Base-by-base conservation (phyloP, 805 yeast species). In the Candida tibetensis region DNA sequence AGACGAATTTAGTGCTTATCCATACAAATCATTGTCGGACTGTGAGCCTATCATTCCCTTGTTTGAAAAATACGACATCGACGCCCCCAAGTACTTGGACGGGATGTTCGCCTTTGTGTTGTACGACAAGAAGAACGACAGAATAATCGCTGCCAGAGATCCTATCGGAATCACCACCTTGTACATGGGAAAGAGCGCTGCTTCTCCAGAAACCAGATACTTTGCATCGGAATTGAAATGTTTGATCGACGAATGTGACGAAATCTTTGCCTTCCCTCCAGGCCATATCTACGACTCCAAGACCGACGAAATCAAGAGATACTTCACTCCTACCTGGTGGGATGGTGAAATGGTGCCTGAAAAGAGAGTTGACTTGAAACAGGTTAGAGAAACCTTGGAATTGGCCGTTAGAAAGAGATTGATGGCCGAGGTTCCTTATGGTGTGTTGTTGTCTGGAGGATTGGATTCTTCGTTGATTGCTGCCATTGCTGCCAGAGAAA, bases 361-460 rank as follows among this genome's bases (percentile, higher is more conserved):
- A 29, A 75, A 76, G 42, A 87, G 82, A 30, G 86, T 84, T 32
- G 95, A 91, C 62, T 79, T 72, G 60, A 78, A 62, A 55, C 52
- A 68, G 42, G 77, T 93, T 45, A 82, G 96, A 66, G 84, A 82
- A 55, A 64, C 86, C 34, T 77, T 93, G 61, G 99, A 93, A 67
- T 71, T 84, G 69, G 89, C 99, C 34, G 99, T 93, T 39, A 85
- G 99, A 76, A 93, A 93, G 85, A 85, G 99, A 77, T 78, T 93
- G 57, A 93, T 93, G 99, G 93, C 98, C 40, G 99, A 93, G 74
- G 99, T 93, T 45, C 98, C 99, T 40, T 93, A 87, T 66, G 99
- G 99, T 72, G 99, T 93, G 32, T 73, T 93, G 52, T 74, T 93
- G 51, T 88, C 96, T 16, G 99, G 99, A 62, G 99, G 99, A 50